These are phyloP conservation scores for Candida ortonii DNA, from an alignment of 805 yeast genomes.

Conservation along the genomic window DNA sequence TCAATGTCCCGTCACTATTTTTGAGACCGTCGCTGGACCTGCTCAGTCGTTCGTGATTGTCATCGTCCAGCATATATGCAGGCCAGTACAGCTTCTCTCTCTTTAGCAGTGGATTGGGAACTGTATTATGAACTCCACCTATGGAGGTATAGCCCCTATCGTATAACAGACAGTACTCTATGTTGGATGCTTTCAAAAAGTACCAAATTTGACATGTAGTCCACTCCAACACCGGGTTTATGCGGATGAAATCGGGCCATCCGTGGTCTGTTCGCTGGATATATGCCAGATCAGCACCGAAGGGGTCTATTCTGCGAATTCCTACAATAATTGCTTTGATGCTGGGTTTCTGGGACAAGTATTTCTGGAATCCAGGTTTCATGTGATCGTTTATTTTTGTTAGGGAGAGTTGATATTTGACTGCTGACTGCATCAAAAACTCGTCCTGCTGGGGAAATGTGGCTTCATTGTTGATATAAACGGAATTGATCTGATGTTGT, in stretches of 20 bases:
- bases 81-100: slow-evolving; percentile 36
- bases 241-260: slow-evolving; percentile 85
- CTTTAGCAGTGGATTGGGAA: slow-evolving; percentile 62
- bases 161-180: slow-evolving; percentile 73
- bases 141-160: slow-evolving; percentile 85
- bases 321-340: slow-evolving; percentile 84
- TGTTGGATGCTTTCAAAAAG: slow-evolving; percentile 57
- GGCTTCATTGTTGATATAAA: slow-evolving; percentile 71
- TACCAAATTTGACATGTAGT: slow-evolving; percentile 81
- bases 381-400: slow-evolving; percentile 43
- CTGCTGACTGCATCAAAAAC: slow-evolving; percentile 58
- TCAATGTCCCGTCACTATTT: slow-evolving; percentile 7
- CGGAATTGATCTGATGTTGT: slow-evolving; percentile 40
- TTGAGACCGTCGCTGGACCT: slow-evolving; percentile 22
- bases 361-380: slow-evolving; percentile 68
- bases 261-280: slow-evolving; percentile 80
- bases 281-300: slow-evolving; percentile 53
- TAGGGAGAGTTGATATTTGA: slow-evolving; percentile 52
- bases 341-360: slow-evolving; percentile 48
- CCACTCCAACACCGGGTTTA: slow-evolving; percentile 92
- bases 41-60: slow-evolving; percentile 54
- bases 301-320: slow-evolving; percentile 84
- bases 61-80: slow-evolving; percentile 58
- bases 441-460: slow-evolving; percentile 69
- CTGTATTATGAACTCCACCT: slow-evolving; percentile 74